Conservation (phyloP, 352 stramenopile species). For the Ophiocytium majus region DNA sequence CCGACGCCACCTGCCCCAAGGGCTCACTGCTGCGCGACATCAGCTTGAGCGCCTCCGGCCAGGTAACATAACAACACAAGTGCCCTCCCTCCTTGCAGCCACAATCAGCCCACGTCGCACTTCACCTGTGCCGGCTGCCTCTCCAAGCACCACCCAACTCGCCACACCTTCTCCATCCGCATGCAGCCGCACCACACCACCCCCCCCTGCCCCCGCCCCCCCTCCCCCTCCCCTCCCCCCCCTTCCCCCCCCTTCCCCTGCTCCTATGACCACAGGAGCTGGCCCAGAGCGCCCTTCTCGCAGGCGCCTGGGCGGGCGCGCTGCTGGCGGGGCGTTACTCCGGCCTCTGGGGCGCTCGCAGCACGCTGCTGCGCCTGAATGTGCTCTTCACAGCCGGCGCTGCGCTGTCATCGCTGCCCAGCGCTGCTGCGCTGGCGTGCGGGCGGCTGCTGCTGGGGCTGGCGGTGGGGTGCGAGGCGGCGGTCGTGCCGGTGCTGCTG, state of each 20-base stretch:
- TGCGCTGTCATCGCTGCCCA: slow-evolving; percentile 8
- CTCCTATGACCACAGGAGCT: slow-evolving; percentile 16
- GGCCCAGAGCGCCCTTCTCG: not conserved
- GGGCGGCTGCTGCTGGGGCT: not conserved
- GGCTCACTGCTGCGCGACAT: slow-evolving; percentile 22
- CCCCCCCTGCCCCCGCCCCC: not conserved
- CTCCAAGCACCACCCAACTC: too few relatives aligned
- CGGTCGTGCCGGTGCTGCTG: slow-evolving; percentile 24
- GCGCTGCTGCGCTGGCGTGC: not conserved
- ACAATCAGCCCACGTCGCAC: not conserved
- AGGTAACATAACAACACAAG: slow-evolving; percentile 8
- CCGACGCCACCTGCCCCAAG: not conserved
- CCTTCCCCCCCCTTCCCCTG: not conserved
- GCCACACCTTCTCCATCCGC: too few relatives aligned
- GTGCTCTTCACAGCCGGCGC: slow-evolving; percentile 1
- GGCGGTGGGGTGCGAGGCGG: slow-evolving; percentile 18
- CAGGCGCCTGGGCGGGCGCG: not conserved
- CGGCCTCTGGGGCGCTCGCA: not conserved
- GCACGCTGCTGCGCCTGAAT: slow-evolving; percentile 16
- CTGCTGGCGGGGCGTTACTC: slow-evolving; percentile 10
- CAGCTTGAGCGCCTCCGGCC: not conserved
- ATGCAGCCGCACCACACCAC: too few relatives aligned
- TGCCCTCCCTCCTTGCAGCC: not conserved
- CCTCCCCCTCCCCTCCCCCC: not conserved
- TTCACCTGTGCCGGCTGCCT: not conserved